Base-by-base conservation (phyloP, 1,284 basidiomycete genomes). In the Tylopilus orsonianus region DNA sequence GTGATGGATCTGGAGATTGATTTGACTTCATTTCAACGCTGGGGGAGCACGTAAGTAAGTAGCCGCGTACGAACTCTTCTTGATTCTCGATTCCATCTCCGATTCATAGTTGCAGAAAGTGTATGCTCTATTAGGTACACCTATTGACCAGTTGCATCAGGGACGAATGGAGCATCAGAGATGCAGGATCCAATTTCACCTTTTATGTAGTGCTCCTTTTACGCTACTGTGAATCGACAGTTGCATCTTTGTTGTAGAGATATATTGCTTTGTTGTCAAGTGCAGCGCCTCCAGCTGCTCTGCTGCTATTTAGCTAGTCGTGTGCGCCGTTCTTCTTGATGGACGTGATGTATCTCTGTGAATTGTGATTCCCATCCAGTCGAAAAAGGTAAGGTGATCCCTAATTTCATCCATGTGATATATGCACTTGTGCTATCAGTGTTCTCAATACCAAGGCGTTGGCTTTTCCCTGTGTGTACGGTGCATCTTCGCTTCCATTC, bases 1-100 rank as follows among this genome's bases (percentile, higher is more conserved):
- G 90, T 13, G 72, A 14, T 83, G 82, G 41, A 93, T 76, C 42
- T 91, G 70, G 12, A 42, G 54, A 49, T 54, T 44, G 18, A 36
- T 39, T 42, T 30, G 42, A 49, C 44, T 45, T 37, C 48, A 32
- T 37, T 48, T 40, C 39, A 30, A 32, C 14, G 23, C 42, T 39
- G 42, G 23, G 32, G 39, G 23, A 16, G 27, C 20, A 19, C 20
- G n/a, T n/a, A 24, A 41, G 22, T 37, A 30, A 56, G 46, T 38
- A 37, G 37, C 19, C 9, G 37, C 12, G 19, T 23, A 20, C 35
- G 14, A 38, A 10, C 33, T 39, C 2, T 49, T 53, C 33, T 57
- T 42, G 48, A 48, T 38, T 47, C 45, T 45, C 39, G 38, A 41
- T 42, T 35, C 33, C 44, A 36, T 39, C 27, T 50, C 45, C 33